Evolutionary conservation across 1,284 basidiomycete genomes (phyloP), one percentile per base, ranked within the genome.

Genomic region (Prillingera fragicola): DNA sequence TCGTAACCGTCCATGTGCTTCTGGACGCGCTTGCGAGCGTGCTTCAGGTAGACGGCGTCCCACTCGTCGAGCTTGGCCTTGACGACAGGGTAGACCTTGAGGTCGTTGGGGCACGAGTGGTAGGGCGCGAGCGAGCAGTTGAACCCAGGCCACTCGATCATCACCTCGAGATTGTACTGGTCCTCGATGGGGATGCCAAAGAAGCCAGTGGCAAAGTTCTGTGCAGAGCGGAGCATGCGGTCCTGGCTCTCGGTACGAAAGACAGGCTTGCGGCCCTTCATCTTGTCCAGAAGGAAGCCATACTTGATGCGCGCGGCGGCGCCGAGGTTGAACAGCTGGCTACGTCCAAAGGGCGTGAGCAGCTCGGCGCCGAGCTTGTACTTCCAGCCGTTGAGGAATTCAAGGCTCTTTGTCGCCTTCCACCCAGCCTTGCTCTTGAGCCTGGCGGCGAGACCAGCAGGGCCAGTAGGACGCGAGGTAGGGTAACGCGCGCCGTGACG

Each of bases 21-120:
- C 46, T 80, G 75, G 7, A 92, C 64, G n/a, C 89, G 77, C 42
- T 74, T 70, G 25, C 71, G 73, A 0, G 89, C 85, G 35, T 80
- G 73, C 40, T 76, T 71, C 27, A 94, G 78, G 67, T 88, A 94
- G 3, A 81, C 77, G 0, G 67, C 60, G 1, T 81, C 76, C 87
- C 87, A 91, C 50, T 75, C 48, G 7, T 56, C 53, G 12, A 67
- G 52, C 47, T 65, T 67, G 6, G 38, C 41, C 12, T 37, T 44
- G 7, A 46, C 43, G 8, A 38, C 22, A n/a, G 50, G 19, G 34
- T 60, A 55, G 8, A 54, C 44, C 28, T 44, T 54, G 26, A 44
- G 41, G 43, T 63, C 56, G 38, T 58, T 60, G 5, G 51, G 43
- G 42, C 65, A 65, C 50, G 61, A 65, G 31, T 70, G 62, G 53